Percentiles rank a stretch among this genome's conserved stretches.
phyloP scores from a whole-genome alignment of 2,329 filamentous ascomycete genomes.

The Botryotinia calthae region DNA sequence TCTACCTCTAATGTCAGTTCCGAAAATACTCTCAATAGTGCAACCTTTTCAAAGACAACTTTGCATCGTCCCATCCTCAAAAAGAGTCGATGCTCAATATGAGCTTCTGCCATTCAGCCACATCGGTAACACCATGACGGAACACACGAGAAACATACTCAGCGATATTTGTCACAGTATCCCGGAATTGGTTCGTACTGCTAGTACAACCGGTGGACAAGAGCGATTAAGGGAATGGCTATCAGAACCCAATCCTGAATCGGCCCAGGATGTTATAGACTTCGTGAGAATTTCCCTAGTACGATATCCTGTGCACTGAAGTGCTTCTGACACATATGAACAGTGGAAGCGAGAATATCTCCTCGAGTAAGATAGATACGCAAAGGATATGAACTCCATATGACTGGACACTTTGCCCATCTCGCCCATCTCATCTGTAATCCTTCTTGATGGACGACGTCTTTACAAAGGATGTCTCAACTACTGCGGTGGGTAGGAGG shows the following conservation, averaged over 20 bases:
- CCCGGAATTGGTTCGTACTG: slow-evolving; percentile 30
- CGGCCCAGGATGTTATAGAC: slow-evolving; percentile 32
- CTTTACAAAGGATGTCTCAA: background rate
- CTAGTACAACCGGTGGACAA: slow-evolving; percentile 31
- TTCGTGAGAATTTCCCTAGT: slow-evolving; percentile 25
- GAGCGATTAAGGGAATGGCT: slow-evolving; percentile 31
- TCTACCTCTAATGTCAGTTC: slow-evolving; percentile 31
- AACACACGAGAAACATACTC: slow-evolving; percentile 38
- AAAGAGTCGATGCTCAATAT: slow-evolving; percentile 20
- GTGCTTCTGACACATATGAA: background rate
- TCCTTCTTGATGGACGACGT: background rate
- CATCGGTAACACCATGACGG: slow-evolving; percentile 31
- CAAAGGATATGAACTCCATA: background rate
- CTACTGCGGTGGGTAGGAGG: background rate
- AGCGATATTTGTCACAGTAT: slow-evolving; percentile 36
- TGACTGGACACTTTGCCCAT: background rate
- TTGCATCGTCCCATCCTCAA: slow-evolving; percentile 15
- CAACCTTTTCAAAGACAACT: slow-evolving; percentile 34
- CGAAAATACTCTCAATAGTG: slow-evolving; percentile 30
- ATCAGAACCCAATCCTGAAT: slow-evolving; percentile 23
- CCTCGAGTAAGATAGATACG: slow-evolving; percentile 22
- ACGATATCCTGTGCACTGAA: background rate
- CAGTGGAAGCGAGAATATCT: slow-evolving; percentile 21
- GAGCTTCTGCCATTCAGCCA: slow-evolving; percentile 36
- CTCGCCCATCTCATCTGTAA: no score